These are phyloP conservation scores for Tolypocladium album DNA, from an alignment of 2,329 filamentous ascomycete genomes.

Conservation along the genomic window DNA sequence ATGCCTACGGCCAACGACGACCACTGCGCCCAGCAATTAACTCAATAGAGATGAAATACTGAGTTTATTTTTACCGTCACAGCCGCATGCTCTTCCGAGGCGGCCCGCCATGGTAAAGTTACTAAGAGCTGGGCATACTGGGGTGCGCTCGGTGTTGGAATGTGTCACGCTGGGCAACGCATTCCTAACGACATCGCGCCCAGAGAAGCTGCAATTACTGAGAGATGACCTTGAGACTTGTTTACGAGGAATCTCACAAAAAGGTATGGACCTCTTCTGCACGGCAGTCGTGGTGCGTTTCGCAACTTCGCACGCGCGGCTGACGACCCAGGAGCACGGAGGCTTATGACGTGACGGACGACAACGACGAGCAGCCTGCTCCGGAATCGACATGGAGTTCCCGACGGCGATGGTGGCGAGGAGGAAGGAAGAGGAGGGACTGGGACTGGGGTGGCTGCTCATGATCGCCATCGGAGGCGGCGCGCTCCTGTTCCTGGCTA, in stretches of 20 bases:
- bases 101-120: neutral
- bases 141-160: conserved; percentile 18
- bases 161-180: conserved; percentile 25
- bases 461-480: conserved; percentile 38
- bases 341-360: neutral
- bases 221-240: neutral
- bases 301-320: neutral
- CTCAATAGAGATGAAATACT: neutral
- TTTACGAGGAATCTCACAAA: neutral
- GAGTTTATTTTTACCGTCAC: neutral
- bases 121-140: neutral
- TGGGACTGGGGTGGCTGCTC: conserved; percentile 28
- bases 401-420: conserved; percentile 4
- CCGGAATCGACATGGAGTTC: neutral
- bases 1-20: neutral
- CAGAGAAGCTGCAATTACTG: neutral
- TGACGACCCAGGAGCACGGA: neutral
- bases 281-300: neutral
- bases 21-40: neutral
- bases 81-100: neutral
- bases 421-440: conserved; percentile 4
- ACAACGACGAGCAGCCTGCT: neutral
- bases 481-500: conserved; percentile 28
- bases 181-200: conserved; percentile 22
- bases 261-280: neutral